Conservation (phyloP, 2,329 filamentous ascomycete species). For the Ophiosphaerella herpotricha region DNA sequence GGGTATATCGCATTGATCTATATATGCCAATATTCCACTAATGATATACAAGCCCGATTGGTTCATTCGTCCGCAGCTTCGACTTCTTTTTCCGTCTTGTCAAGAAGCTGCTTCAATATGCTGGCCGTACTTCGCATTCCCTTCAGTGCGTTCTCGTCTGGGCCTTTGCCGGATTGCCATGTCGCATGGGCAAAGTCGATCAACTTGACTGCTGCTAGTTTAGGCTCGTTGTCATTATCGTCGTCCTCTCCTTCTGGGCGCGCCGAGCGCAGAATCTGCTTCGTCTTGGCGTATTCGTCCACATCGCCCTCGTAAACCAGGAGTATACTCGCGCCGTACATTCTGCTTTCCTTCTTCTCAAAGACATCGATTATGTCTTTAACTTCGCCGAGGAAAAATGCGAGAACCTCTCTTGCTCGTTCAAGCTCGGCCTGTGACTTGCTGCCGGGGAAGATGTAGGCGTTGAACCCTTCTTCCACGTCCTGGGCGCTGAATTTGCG, state of each 20-base stretch:
- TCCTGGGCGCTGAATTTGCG: conserved; percentile 60
- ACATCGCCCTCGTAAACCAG: conserved; percentile 70
- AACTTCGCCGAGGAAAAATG: conserved; percentile 51
- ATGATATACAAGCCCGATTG: background rate
- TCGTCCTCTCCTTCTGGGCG: conserved; percentile 46
- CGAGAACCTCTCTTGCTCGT: conserved; percentile 54
- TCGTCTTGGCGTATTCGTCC: conserved; percentile 56
- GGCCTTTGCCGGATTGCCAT: conserved; percentile 80
- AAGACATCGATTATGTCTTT: conserved; percentile 61
- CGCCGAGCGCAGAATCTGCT: conserved; percentile 30
- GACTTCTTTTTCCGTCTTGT: conserved; percentile 28
- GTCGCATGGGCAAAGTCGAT: conserved; percentile 96
- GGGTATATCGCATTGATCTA: conserved; percentile 1
- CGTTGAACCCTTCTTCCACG: conserved; percentile 62
- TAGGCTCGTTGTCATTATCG: conserved; percentile 57
- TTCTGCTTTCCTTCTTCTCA: conserved; percentile 66
- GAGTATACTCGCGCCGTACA: conserved; percentile 69
- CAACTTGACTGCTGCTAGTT: conserved; percentile 78
- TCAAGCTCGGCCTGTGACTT: conserved; percentile 31
- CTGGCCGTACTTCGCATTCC: conserved; percentile 73
- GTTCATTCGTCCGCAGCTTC: conserved; percentile 3
- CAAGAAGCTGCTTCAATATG: conserved; percentile 69
- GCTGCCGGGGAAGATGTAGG: conserved; percentile 56
- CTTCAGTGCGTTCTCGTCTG: conserved; percentile 79
- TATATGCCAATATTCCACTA: background rate